Base-by-base conservation (phyloP, 805 yeast genomes). In the Ogataea paraovalis region DNA sequence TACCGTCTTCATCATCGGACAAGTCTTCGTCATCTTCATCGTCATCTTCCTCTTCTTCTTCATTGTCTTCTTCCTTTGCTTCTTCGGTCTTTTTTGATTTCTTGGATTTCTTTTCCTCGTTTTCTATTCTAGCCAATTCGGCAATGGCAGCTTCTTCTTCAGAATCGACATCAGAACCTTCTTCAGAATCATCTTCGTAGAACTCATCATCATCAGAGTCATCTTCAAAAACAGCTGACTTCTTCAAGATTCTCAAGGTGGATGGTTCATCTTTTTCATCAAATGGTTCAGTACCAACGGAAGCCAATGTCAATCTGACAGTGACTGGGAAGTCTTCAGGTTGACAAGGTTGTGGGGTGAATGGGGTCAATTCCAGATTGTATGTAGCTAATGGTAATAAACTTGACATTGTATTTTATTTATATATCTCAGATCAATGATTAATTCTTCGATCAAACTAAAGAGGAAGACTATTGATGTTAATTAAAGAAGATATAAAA, bases 291-390 rank as follows among this genome's bases (percentile, higher is more conserved):
- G 97, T 96, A 71, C 92, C 97, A 61, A 94, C 76, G 51, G 99
- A 96, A 54, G 97, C 99, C 79, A 92, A 78, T 45, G 98, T 91
- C 61, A 92, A 68, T 71, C 96, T 87, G 58, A 92, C 82, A 52
- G 97, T 85, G 57, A 87, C 86, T 44, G 97, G 97, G 67, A 82
- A 83, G 50, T 86, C 95, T 50, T 82, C 85, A 54, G 85, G 87
- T 64, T 87, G 81, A 50, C 97, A 96, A 44, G 90, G 90, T 39
- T 83, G 82, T 57, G 97, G 96, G 58, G 80, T 74, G 65, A 85
- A 94, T 59, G 99, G 99, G 68, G 78, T 75, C 55, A 92, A 78
- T 59, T 87, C 89, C 69, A 89, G 76, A 74, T 85, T 85, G 75
- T 82, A 91, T 18, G 96, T 83, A 55, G 96, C 85, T 67, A 91